A percentile compares a stretch with the other conserved stretches of the same genome.
phyloP scores from a whole-genome alignment of 257 asterid species.

The Nicotiana noctiflora region DNA sequence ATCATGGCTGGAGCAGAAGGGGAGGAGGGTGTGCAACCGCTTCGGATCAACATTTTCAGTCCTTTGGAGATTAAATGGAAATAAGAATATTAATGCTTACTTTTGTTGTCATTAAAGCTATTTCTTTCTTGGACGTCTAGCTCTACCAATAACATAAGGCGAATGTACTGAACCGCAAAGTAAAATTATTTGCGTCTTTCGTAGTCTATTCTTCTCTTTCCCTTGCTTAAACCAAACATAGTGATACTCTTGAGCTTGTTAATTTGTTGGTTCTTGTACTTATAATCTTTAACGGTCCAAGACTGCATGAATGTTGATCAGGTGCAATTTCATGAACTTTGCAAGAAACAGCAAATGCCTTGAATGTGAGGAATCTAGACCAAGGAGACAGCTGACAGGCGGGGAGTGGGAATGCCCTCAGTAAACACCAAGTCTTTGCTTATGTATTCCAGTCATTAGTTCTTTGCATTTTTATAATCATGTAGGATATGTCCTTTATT shows the following conservation, averaged over 20 bases:
- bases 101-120: neutral
- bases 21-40: neutral
- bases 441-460: conserved; percentile 3
- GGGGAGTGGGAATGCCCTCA: conserved; percentile 97
- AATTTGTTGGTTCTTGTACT: neutral
- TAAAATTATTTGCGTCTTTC: neutral
- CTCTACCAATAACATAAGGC: neutral
- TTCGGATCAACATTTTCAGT: neutral
- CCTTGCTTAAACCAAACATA: neutral
- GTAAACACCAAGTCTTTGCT: conserved; percentile 37
- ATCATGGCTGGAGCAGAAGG: neutral
- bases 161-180: neutral
- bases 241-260: neutral
- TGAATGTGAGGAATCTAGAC: conserved; percentile 85
- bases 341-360: conserved; percentile 83
- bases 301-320: conserved; percentile 26
- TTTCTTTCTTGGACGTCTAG: neutral
- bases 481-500: neutral
- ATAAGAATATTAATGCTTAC: neutral
- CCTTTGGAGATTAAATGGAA: neutral
- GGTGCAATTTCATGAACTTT: conserved; percentile 94
- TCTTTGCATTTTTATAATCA: neutral
- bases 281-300: neutral
- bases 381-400: conserved; percentile 62
- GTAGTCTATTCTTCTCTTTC: neutral